These are phyloP conservation scores for Neurospora hispaniola DNA, from an alignment of 495 filamentous ascomycete species.

Conservation along the genomic window DNA sequence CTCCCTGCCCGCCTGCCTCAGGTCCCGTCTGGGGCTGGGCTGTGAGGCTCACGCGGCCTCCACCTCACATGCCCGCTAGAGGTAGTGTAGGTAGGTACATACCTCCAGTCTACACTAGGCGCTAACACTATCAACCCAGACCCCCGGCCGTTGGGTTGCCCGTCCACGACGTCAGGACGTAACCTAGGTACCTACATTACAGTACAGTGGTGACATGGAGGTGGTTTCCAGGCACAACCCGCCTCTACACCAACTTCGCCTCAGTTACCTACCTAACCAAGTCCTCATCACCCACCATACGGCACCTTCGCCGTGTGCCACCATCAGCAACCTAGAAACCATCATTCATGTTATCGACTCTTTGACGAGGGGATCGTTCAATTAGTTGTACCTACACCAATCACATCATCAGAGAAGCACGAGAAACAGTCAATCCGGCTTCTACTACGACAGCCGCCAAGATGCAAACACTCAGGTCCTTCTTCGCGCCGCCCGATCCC, in stretches of 20 bases:
- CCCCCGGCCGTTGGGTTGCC: background rate
- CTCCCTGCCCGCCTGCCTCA: too few relatives aligned
- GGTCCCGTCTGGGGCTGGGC: too few relatives aligned
- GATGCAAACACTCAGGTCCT: slow-evolving; percentile 80
- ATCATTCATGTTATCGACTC: background rate
- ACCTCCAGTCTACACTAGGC: background rate
- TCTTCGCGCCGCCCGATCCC: slow-evolving; percentile 90
- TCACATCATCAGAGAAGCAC: background rate
- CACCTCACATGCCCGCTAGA: too few relatives aligned
- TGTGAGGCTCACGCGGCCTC: background rate
- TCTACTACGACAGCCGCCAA: slow-evolving; percentile 10
- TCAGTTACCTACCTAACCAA: background rate
- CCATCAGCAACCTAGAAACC: background rate
- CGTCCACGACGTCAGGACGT: slow-evolving; percentile 11
- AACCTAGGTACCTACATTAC: background rate
- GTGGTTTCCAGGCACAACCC: background rate
- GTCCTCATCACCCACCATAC: background rate
- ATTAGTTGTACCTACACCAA: background rate
- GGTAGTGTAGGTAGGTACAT: too few relatives aligned
- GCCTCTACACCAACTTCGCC: background rate
- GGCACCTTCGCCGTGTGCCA: background rate
- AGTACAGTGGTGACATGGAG: slow-evolving; percentile 3
- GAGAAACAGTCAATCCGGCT: background rate
- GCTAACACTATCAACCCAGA: background rate
- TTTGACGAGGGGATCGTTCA: background rate